Percentiles rank a stretch among this genome's conserved stretches.
phyloP scores from a whole-genome alignment of 352 stramenopile genomes.

The Peronosclerospora sorghi region DNA sequence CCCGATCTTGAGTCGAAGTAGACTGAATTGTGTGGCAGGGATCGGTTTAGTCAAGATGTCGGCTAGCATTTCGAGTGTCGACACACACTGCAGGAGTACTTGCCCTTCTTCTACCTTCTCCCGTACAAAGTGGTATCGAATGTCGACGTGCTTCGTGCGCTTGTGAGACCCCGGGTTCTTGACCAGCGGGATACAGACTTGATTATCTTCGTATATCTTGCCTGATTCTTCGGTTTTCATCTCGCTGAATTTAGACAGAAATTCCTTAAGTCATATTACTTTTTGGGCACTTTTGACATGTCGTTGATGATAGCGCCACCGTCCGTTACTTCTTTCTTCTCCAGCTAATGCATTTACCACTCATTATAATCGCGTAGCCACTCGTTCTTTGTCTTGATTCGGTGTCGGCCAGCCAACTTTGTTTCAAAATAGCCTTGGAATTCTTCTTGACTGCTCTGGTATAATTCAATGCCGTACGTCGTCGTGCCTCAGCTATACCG shows the following conservation, averaged over 20 bases:
- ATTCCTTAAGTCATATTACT: background rate
- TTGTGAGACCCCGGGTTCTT: background rate
- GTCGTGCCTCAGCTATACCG: background rate
- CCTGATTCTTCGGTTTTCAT: background rate
- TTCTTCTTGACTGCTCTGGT: background rate
- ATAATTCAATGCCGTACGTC: background rate
- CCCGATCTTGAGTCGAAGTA: too few species aligned
- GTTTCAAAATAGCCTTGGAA: background rate
- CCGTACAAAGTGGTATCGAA: background rate
- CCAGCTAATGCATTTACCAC: background rate
- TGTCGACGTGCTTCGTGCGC: background rate
- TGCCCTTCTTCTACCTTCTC: background rate
- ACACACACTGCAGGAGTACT: background rate
- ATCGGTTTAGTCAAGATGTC: too few species aligned
- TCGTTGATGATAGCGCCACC: background rate
- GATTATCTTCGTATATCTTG: background rate
- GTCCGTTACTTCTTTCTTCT: background rate
- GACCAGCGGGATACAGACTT: background rate
- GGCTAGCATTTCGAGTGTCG: too few species aligned
- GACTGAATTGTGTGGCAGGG: too few species aligned
- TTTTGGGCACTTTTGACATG: background rate
- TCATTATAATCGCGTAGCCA: background rate
- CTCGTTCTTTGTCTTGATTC: background rate
- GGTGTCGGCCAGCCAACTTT: background rate
- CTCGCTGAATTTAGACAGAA: background rate